phyloP scores from a whole-genome alignment of 495 filamentous ascomycete genomes.

The Penicillium macrosclerotiorum region DNA sequence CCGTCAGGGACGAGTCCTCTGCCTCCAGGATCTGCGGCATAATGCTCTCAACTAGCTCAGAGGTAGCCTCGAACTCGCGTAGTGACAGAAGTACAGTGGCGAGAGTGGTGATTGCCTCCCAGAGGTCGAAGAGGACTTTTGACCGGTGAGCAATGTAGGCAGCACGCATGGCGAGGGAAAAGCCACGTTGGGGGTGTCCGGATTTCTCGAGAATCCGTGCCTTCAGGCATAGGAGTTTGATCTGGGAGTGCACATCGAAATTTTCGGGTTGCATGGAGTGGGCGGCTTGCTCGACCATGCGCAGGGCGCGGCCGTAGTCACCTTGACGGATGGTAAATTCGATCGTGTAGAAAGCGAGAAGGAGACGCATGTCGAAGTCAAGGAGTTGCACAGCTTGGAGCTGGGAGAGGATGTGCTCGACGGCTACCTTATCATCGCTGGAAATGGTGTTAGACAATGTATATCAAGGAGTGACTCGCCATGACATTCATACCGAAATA shows the following conservation, averaged over 20 bases:
- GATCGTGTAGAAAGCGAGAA: conserved; percentile 67
- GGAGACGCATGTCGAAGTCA: conserved; percentile 69
- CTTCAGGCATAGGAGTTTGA: conserved; percentile 75
- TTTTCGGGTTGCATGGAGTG: conserved; percentile 62
- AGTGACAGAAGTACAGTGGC: conserved; percentile 67
- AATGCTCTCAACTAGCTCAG: conserved; percentile 64
- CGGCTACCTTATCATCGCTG: conserved; percentile 65
- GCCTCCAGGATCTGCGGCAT: conserved; percentile 82
- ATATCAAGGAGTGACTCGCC: background rate
- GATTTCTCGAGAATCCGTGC: conserved; percentile 67
- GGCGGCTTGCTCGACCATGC: conserved; percentile 65
- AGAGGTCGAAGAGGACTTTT: conserved; percentile 68
- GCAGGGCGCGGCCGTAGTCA: conserved; percentile 62
- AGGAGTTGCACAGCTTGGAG: conserved; percentile 53
- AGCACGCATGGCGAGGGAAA: conserved; percentile 78
- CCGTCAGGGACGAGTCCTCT: conserved; percentile 63
- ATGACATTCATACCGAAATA: conserved; percentile 53
- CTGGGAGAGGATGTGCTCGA: conserved; percentile 62
- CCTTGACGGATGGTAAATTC: conserved; percentile 65
- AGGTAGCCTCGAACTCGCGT: conserved; percentile 70
- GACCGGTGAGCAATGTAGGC: conserved; percentile 73
- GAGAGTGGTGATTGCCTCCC: conserved; percentile 71
- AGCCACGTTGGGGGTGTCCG: conserved; percentile 75
- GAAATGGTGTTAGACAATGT: conserved; percentile 18
- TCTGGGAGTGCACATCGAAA: conserved; percentile 70